Evolutionary conservation across 2,329 filamentous ascomycete species (phyloP).

Genomic region (Gaeumannomyces tritici): DNA sequence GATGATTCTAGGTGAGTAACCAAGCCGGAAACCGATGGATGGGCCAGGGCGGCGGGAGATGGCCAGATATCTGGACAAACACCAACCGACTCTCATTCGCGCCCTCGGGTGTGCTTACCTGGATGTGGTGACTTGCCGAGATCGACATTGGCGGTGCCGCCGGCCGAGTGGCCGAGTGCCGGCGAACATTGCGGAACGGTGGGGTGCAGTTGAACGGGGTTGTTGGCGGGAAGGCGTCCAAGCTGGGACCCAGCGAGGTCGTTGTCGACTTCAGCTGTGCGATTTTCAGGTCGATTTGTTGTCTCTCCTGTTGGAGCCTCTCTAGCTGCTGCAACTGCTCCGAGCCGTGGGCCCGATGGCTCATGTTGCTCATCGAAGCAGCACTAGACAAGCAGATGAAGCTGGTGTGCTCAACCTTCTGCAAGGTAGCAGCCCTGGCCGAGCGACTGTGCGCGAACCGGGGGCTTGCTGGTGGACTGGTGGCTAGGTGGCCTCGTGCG

Average conservation of each 20-base stretch:
- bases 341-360: background rate
- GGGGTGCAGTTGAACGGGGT: background rate
- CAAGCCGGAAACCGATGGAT: background rate
- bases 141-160: background rate
- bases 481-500: background rate
- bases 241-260: background rate
- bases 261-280: conserved; percentile 1
- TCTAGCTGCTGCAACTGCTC: conserved; percentile 1
- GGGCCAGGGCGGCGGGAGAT: too few species aligned
- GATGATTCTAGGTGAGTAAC: background rate
- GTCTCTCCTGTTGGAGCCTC: conserved; percentile 1
- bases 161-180: background rate
- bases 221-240: background rate
- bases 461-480: background rate
- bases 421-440: background rate
- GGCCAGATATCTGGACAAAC: too few species aligned
- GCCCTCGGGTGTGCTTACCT: background rate
- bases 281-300: conserved; percentile 1
- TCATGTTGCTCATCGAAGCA: background rate
- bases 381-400: background rate
- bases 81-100: background rate
- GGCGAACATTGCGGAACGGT: background rate
- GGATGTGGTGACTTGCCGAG: background rate
- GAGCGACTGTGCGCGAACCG: background rate
- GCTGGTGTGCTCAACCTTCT: background rate